Evolutionary conservation across 176 grass and related monocot genomes (phyloP).

Genomic region (Cenchrus fungigraminus): DNA sequence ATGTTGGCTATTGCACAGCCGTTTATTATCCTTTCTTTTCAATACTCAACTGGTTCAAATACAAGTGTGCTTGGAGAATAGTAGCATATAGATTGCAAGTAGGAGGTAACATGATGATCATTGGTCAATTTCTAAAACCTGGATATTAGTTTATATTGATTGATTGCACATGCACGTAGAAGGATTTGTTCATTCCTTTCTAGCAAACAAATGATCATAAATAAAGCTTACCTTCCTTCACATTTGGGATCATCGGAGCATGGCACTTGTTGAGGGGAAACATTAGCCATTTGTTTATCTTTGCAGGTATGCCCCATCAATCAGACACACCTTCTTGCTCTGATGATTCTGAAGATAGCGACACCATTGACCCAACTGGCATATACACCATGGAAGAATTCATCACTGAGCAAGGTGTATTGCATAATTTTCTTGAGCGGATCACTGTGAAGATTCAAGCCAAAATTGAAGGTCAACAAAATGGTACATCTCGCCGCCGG

Average conservation of each 20-base stretch:
- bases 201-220: neutral
- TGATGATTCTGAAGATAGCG: slow-evolving; percentile 28
- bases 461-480: slow-evolving; percentile 39
- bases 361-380: slow-evolving; percentile 10
- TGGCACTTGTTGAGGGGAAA: neutral
- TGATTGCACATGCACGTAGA: neutral
- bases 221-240: neutral
- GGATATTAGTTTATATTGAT: neutral
- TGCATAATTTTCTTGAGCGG: slow-evolving; percentile 44
- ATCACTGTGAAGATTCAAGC: slow-evolving; percentile 41
- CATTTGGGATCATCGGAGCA: neutral
- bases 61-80: neutral
- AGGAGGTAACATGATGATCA: neutral
- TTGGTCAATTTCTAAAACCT: neutral
- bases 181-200: neutral
- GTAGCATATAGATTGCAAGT: neutral
- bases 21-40: neutral
- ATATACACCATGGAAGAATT: slow-evolving; percentile 47
- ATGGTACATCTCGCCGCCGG: slow-evolving; percentile 11
- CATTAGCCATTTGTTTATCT: neutral
- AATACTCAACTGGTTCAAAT: neutral
- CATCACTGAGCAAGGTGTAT: slow-evolving; percentile 29
- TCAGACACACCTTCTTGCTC: slow-evolving; percentile 39
- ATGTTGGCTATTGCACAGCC: neutral
- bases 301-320: slow-evolving; percentile 37